phyloP scores from a whole-genome alignment of 2,329 filamentous ascomycete genomes.

The Didymellaceae sp. region DNA sequence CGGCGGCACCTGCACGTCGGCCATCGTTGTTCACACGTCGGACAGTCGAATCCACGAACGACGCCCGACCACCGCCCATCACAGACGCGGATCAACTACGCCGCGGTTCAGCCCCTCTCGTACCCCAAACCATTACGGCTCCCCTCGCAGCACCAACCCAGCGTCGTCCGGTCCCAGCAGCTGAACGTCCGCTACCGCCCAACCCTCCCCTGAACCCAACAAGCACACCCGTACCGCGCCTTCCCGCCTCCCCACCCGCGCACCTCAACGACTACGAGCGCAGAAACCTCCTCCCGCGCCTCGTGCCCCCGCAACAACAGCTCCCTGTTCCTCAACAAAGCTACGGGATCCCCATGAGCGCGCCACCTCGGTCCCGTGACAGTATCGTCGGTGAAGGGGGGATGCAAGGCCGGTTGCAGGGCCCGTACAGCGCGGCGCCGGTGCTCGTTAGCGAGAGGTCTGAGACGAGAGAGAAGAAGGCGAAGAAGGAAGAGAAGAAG shows the following conservation, averaged over 20 bases:
- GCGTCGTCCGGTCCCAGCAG: conserved; percentile 17
- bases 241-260: background rate
- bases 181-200: conserved; percentile 6
- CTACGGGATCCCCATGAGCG: conserved; percentile 24
- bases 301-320: conserved; percentile 15
- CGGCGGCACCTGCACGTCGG: conserved; percentile 9
- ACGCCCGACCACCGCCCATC: conserved; percentile 32
- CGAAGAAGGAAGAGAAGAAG: conserved; percentile 15
- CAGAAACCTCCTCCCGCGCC: conserved; percentile 18
- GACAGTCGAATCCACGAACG: conserved; percentile 27
- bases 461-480: background rate
- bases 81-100: conserved; percentile 22
- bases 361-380: conserved; percentile 25
- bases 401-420: background rate
- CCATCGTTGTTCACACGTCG: conserved; percentile 23
- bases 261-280: conserved; percentile 2
- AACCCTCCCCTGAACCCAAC: conserved; percentile 12
- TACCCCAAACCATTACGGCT: background rate
- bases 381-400: background rate
- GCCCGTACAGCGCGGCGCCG: conserved; percentile 9
- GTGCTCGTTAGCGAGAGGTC: too few species aligned
- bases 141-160: conserved; percentile 4
- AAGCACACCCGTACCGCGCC: conserved; percentile 4
- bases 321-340: conserved; percentile 3
- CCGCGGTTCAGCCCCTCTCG: conserved; percentile 34